These are phyloP conservation scores for Yarrowia sp. DNA, from an alignment of 805 yeast species.

Conservation along the genomic window DNA sequence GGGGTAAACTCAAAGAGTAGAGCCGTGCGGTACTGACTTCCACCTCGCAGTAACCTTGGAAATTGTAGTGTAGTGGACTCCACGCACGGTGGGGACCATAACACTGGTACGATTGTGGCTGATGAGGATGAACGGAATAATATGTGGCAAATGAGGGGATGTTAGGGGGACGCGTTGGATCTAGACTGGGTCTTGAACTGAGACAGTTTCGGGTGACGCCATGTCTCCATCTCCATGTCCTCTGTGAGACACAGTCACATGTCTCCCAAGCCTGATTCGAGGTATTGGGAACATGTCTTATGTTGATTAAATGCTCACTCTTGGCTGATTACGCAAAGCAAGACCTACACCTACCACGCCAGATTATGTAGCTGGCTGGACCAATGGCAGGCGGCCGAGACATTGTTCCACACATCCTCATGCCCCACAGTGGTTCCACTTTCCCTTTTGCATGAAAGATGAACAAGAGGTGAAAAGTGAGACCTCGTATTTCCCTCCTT, in stretches of 20 bases:
- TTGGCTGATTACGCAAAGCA: no score
- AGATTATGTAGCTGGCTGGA: not conserved
- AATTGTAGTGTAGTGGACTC: not conserved
- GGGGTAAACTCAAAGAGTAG: conserved; percentile 26
- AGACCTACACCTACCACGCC: not conserved
- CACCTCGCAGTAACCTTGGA: not conserved
- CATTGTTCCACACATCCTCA: not conserved
- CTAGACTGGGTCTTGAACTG: no score
- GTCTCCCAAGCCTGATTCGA: no score
- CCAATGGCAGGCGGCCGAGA: conserved; percentile 2
- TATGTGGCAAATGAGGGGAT: no score
- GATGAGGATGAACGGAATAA: no score
- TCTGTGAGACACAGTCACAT: no score
- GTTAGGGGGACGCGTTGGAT: no score
- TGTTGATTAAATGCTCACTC: no score
- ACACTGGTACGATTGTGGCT: not conserved
- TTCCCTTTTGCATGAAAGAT: conserved; percentile 14
- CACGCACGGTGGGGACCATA: not conserved
- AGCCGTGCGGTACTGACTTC: conserved; percentile 31
- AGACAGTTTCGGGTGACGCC: no score
- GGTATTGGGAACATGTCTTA: no score
- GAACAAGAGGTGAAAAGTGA: not conserved
- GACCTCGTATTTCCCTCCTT: conserved; percentile 1
- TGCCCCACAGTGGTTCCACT: conserved; percentile 26
- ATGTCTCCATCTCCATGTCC: no score